Evolutionary conservation across 768 basidiomycete genomes (phyloP), one percentile per base, ranked within the genome.

Genomic region (Dioszegia hungarica): DNA sequence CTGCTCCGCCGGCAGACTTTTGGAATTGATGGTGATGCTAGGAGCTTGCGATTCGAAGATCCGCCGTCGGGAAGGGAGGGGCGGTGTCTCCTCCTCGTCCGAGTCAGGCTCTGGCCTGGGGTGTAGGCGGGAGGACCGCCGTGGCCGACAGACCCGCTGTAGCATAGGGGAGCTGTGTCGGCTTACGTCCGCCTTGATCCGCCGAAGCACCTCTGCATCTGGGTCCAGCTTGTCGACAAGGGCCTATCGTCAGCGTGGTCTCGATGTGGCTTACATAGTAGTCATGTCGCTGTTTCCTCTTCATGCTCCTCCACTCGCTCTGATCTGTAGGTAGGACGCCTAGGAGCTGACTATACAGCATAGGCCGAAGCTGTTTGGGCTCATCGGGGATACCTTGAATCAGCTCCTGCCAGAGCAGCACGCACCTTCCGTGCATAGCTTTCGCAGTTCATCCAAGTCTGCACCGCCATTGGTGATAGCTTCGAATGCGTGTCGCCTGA

Each of bases 281-380:
- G 28, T 46, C 50, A 40, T 52, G 34, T 28, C 70, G 39, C 29
- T 67, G 48, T 11, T 57, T 22, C 17, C 46, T 17, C 11, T 33
- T 37, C 19, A 65, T 62, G 14, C 40, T 15, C 19, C 54, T 54
- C 75, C 75, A 76, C 19, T 14, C 5, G 1, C 38, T 11, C 50
- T 73, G 71, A 14, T 71, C 45, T 2, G 52, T 24, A 4, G 67
- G 63, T 4, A 69, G 34, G 0, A 59, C 55, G 12, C 64, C 73
- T n/a, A 76, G 59, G 2, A 76, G 44, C 2, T 74, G 20, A 1
- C 63, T 60, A 28, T 67, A 76, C 1, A 70, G 54, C 38, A 72
- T 34, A 5, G 73, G 71, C 24, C 75, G 54, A 8, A 74, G 63
- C 38, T 74, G 73, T n/a, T 57, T 62, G 3, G 73, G 75, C 29